These are phyloP conservation scores for Aspergillus versicolor DNA, from an alignment of 2,329 filamentous ascomycete genomes.

Conservation along the genomic window DNA sequence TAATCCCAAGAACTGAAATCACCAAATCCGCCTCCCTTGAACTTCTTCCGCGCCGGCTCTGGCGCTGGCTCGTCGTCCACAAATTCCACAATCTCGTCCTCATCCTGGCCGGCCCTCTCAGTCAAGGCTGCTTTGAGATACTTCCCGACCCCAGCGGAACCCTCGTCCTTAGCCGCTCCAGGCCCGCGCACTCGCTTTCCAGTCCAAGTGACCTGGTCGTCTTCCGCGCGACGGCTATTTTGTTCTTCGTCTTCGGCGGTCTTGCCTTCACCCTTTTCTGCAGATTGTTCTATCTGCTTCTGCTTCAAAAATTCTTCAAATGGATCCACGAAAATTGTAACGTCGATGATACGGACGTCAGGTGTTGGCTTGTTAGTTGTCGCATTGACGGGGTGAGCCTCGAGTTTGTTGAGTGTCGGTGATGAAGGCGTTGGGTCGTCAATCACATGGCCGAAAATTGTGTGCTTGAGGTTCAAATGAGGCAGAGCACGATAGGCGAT, in stretches of 20 bases:
- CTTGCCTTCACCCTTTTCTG: conserved; percentile 38
- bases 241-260: conserved; percentile 43
- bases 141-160: conserved; percentile 66
- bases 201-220: conserved; percentile 92
- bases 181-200: conserved; percentile 80
- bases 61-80: conserved; percentile 62
- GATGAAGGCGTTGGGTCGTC: conserved; percentile 57
- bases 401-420: conserved; percentile 65
- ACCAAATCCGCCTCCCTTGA: conserved; percentile 73
- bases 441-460: conserved; percentile 87
- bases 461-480: conserved; percentile 93
- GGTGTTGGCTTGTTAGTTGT: conserved; percentile 71
- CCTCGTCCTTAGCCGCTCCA: conserved; percentile 57
- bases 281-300: conserved; percentile 62
- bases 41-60: conserved; percentile 78
- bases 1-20: conserved; percentile 85
- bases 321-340: conserved; percentile 87
- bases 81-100: conserved; percentile 62
- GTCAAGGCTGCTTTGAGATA: conserved; percentile 68
- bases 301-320: conserved; percentile 90
- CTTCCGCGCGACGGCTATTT: conserved; percentile 56
- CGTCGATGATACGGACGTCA: conserved; percentile 76
- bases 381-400: conserved; percentile 71
- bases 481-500: conserved; percentile 81
- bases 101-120: conserved; percentile 36